Percentiles rank a stretch among this genome's conserved stretches.
These are phyloP conservation scores for Avena insularis DNA, from an alignment of 176 grass and related monocot species.

Conservation along the genomic window DNA sequence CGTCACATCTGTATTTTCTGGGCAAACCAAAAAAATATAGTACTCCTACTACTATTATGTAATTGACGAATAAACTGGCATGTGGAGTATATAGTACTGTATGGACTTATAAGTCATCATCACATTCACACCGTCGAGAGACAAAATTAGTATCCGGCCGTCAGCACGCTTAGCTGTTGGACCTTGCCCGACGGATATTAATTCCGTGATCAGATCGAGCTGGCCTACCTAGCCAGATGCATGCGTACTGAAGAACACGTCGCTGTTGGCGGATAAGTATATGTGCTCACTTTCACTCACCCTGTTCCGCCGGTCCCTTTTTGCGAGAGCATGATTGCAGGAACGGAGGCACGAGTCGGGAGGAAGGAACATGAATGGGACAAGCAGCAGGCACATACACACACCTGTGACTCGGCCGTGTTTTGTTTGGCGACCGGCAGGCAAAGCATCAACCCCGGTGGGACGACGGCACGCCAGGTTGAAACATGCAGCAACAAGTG, in stretches of 20 bases:
- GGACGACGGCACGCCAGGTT: background rate
- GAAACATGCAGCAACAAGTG: conserved; percentile 1
- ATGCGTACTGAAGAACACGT: too few species aligned
- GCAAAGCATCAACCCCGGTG: background rate
- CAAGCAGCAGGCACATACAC: background rate
- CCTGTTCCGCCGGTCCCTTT: conserved; percentile 29
- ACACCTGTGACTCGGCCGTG: background rate
- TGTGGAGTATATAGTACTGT: too few species aligned
- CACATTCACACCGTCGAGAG: background rate
- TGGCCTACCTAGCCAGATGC: background rate
- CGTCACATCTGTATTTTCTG: too few species aligned
- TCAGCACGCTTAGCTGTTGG: background rate
- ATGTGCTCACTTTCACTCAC: background rate
- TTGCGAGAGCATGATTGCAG: conserved; percentile 46
- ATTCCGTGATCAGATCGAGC: background rate
- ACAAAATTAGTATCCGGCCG: background rate
- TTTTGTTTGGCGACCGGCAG: background rate
- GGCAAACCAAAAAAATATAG: background rate
- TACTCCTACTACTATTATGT: too few species aligned
- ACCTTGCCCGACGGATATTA: background rate
- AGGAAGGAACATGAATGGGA: background rate
- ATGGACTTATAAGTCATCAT: too few species aligned
- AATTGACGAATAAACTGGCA: too few species aligned
- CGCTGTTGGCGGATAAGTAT: background rate
- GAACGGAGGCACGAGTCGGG: conserved; percentile 33